Evolutionary conservation across 202 grass and related monocot genomes (phyloP).

Genomic region (Bolboschoenoplectus hybrid): DNA sequence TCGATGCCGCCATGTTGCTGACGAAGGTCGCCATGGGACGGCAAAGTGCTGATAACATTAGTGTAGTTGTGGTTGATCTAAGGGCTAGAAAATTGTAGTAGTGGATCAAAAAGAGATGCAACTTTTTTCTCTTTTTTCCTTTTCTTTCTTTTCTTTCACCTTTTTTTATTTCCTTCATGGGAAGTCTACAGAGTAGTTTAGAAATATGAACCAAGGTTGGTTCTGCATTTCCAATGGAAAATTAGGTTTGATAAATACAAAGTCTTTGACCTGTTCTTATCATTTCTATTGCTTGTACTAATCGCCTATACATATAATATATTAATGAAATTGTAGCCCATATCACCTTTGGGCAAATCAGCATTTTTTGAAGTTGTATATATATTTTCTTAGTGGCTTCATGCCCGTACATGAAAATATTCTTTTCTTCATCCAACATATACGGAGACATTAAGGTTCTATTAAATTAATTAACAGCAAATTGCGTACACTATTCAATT

Average conservation of each 20-base stretch:
- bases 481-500: not conserved
- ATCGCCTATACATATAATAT: not conserved
- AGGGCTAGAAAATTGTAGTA: constrained; percentile 34
- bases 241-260: constrained; percentile 13
- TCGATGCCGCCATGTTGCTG: constrained; percentile 64
- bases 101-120: constrained; percentile 25
- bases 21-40: constrained; percentile 66
- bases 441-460: too few relatives aligned
- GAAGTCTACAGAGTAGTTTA: constrained; percentile 24
- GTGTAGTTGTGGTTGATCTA: constrained; percentile 68
- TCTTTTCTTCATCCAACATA: not conserved
- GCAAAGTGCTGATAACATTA: constrained; percentile 72
- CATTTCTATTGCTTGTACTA: not conserved
- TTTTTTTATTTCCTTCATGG: not conserved
- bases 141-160: not conserved
- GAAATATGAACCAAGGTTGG: constrained; percentile 35
- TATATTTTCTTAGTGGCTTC: not conserved
- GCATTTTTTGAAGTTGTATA: not conserved
- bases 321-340: not conserved
- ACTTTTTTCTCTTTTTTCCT: not conserved
- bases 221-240: constrained; percentile 39
- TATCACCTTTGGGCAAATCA: not conserved
- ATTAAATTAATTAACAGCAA: not conserved
- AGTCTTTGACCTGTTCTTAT: not conserved
- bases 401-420: not conserved